Percentiles rank a stretch among this genome's conserved stretches.
Conservation (phyloP, 83 land plant genomes). For the Isoetes engelmannii region DNA sequence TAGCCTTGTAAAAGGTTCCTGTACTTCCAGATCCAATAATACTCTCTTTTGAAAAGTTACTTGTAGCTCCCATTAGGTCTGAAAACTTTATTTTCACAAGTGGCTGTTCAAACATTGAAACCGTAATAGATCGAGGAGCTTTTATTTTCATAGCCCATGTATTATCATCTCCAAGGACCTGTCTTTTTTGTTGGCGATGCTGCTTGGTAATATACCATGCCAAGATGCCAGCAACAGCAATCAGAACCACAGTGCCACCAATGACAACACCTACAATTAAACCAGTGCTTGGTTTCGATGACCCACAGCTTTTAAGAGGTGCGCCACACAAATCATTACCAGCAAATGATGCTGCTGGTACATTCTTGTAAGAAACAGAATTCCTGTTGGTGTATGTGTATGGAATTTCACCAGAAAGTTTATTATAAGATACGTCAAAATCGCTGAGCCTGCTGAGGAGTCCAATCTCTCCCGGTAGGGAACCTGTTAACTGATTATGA, state of each 20-base stretch:
- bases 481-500: slow-evolving; percentile 39
- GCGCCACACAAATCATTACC: slow-evolving; percentile 57
- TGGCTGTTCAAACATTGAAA: slow-evolving; percentile 66
- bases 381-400: background rate
- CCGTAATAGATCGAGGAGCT: slow-evolving; percentile 39
- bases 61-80: slow-evolving; percentile 53
- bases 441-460: slow-evolving; percentile 31
- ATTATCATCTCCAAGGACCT: slow-evolving; percentile 23
- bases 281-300: slow-evolving; percentile 16
- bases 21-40: slow-evolving; percentile 24
- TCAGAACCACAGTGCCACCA: slow-evolving; percentile 35
- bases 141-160: slow-evolving; percentile 51
- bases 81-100: slow-evolving; percentile 46
- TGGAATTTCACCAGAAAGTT: slow-evolving; percentile 44
- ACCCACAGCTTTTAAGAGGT: slow-evolving; percentile 32
- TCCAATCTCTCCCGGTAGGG: slow-evolving; percentile 32
- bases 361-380: no score
- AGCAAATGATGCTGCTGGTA: slow-evolving; percentile 14
- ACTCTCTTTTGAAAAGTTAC: slow-evolving; percentile 42
- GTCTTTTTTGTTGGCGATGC: slow-evolving; percentile 17
- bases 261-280: slow-evolving; percentile 45
- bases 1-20: slow-evolving; percentile 54
- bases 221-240: slow-evolving; percentile 46
- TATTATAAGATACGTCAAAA: slow-evolving; percentile 45
- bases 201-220: slow-evolving; percentile 15